Evolutionary conservation across 768 basidiomycete species (phyloP).

Genomic region (Kwoniella sp.): DNA sequence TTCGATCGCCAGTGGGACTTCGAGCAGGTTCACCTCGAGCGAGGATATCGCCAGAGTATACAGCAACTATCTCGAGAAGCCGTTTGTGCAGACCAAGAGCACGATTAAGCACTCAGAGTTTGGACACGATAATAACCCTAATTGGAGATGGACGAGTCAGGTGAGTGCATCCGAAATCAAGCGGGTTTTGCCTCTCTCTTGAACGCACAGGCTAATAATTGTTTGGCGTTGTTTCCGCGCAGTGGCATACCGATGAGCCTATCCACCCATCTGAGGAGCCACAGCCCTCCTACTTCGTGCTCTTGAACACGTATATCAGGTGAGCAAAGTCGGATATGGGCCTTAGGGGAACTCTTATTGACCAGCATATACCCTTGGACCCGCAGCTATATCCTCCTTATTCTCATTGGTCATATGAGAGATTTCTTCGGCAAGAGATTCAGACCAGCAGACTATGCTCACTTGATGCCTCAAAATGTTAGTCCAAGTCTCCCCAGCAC

Average conservation of each 20-base stretch:
- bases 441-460: constrained; percentile 67
- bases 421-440: constrained; percentile 93
- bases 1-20: constrained; percentile 24
- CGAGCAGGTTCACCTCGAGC: constrained; percentile 4
- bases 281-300: constrained; percentile 89
- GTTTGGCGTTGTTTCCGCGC: too few species aligned
- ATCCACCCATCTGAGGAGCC: constrained; percentile 60
- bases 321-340: constrained; percentile 13
- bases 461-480: constrained; percentile 81
- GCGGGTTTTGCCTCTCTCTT: too few species aligned
- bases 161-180: too few species aligned
- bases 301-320: constrained; percentile 82
- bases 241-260: constrained; percentile 54
- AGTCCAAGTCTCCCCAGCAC: too few species aligned
- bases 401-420: constrained; percentile 85
- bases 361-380: too few species aligned
- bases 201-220: too few species aligned
- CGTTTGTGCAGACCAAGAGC: constrained; percentile 48
- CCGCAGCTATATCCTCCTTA: constrained; percentile 81
- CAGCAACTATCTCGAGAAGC: constrained; percentile 46
- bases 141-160: constrained; percentile 61
- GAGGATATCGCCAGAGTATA: constrained; percentile 45
- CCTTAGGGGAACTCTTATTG: too few species aligned
- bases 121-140: constrained; percentile 80
- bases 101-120: constrained; percentile 72